These are phyloP conservation scores for Cyberlindnera mrakii DNA, from an alignment of 805 yeast genomes.

Conservation along the genomic window DNA sequence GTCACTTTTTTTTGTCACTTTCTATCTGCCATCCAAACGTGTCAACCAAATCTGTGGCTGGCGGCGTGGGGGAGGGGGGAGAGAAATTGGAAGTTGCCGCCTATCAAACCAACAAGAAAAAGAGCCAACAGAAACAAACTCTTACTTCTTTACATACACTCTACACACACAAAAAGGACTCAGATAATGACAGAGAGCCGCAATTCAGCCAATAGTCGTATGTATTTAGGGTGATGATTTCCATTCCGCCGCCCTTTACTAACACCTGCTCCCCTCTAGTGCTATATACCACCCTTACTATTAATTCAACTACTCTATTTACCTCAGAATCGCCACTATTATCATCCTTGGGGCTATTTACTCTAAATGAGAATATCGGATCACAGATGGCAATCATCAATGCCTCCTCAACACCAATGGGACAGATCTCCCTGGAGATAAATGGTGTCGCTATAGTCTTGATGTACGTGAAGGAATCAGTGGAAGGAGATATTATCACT, in stretches of 20 bases:
- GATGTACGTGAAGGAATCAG: conserved; percentile 1
- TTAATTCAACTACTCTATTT: conserved; percentile 54
- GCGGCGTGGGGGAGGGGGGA: too few species aligned
- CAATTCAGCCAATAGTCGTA: too few species aligned
- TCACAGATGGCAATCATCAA: conserved; percentile 51
- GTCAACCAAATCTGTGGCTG: too few species aligned
- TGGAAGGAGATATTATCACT: conserved; percentile 17
- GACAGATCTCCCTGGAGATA: conserved; percentile 15
- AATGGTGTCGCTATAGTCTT: neutral
- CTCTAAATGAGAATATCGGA: conserved; percentile 47
- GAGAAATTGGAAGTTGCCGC: too few species aligned
- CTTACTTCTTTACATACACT: too few species aligned
- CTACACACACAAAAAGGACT: too few species aligned
- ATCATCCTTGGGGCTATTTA: conserved; percentile 33
- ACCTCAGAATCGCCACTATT: conserved; percentile 43
- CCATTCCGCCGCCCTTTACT: neutral
- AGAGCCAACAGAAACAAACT: too few species aligned
- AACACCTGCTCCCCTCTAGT: conserved; percentile 15
- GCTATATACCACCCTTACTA: conserved; percentile 41
- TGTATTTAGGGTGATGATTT: neutral
- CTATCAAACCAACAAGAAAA: too few species aligned
- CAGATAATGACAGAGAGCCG: too few species aligned
- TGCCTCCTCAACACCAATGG: conserved; percentile 32
- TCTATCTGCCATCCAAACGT: too few species aligned
- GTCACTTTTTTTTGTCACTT: too few species aligned